Evolutionary conservation across 192 early-diverging fungal genomes (phyloP).

Genomic region (Geranomyces variabilis): DNA sequence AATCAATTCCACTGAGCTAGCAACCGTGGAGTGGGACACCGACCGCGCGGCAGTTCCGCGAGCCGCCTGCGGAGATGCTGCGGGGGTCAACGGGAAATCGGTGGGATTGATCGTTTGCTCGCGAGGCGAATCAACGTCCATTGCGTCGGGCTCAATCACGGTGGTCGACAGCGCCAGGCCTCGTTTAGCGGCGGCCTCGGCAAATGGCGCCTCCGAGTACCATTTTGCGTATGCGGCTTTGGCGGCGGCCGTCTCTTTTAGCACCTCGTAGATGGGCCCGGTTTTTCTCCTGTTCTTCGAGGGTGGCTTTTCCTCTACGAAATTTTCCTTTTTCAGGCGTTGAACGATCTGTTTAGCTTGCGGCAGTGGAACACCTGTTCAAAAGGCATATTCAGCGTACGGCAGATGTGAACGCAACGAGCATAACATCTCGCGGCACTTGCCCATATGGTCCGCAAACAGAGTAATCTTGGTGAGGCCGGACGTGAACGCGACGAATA

Average conservation of each 20-base stretch:
- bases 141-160: not conserved
- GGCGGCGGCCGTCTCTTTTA: slow-evolving; percentile 7
- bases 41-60: not conserved
- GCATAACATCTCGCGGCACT: not conserved
- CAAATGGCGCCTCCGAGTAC: slow-evolving; percentile 7
- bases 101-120: not conserved
- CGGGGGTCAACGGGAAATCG: not conserved
- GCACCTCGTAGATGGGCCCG: slow-evolving; percentile 3
- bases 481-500: slow-evolving; percentile 22
- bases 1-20: not conserved
- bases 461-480: slow-evolving; percentile 15
- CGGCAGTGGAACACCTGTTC: slow-evolving; percentile 16
- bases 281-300: slow-evolving; percentile 16
- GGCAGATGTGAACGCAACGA: not conserved
- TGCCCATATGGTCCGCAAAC: slow-evolving; percentile 28
- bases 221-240: slow-evolving; percentile 6
- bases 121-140: not conserved
- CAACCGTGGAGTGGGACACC: not conserved
- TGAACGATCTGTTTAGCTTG: slow-evolving; percentile 14
- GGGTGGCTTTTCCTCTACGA: slow-evolving; percentile 10
- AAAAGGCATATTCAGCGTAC: not conserved
- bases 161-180: not conserved
- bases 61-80: not conserved
- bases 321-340: slow-evolving; percentile 32
- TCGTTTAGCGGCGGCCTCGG: not conserved